Conservation (phyloP, 495 filamentous ascomycete genomes). For the Evansstolkia leycettana region DNA sequence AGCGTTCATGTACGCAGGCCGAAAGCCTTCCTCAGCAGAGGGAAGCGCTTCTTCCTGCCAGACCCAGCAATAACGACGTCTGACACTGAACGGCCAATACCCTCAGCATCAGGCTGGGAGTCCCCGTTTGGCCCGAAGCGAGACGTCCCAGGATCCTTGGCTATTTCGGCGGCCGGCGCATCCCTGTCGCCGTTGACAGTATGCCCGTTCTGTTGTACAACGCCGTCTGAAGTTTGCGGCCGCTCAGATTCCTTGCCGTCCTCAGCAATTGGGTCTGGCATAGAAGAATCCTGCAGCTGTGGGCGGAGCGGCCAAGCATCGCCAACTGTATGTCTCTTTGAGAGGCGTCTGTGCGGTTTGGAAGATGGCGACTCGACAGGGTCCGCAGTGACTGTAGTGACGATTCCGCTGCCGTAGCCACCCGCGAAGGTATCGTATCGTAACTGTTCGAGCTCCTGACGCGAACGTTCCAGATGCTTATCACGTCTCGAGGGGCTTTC, state of each 20-base stretch:
- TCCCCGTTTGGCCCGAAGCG: slow-evolving; percentile 4
- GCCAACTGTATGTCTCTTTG: slow-evolving; percentile 5
- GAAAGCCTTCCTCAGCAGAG: slow-evolving; percentile 35
- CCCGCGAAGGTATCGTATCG: not conserved
- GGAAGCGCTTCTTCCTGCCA: slow-evolving; percentile 40
- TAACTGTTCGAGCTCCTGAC: slow-evolving; percentile 15
- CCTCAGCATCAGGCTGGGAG: not conserved
- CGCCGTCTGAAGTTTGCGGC: slow-evolving; percentile 3
- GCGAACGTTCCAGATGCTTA: slow-evolving; percentile 24
- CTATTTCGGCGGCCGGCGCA: slow-evolving; percentile 2
- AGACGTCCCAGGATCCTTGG: slow-evolving; percentile 3
- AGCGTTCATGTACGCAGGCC: slow-evolving; percentile 16
- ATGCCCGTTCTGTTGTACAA: slow-evolving; percentile 1
- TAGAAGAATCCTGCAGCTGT: not conserved
- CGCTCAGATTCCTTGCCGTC: not conserved
- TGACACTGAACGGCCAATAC: slow-evolving; percentile 5
- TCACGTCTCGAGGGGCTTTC: slow-evolving; percentile 20
- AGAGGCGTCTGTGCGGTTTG: slow-evolving; percentile 19
- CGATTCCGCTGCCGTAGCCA: no score
- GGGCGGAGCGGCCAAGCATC: slow-evolving; percentile 11
- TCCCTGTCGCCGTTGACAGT: not conserved
- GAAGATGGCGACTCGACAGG: slow-evolving; percentile 7
- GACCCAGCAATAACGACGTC: slow-evolving; percentile 26
- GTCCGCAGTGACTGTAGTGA: slow-evolving; percentile 7
- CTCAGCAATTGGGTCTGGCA: not conserved